Conservation (phyloP, 331 rosid genomes). For the Dryas integrifolia region DNA sequence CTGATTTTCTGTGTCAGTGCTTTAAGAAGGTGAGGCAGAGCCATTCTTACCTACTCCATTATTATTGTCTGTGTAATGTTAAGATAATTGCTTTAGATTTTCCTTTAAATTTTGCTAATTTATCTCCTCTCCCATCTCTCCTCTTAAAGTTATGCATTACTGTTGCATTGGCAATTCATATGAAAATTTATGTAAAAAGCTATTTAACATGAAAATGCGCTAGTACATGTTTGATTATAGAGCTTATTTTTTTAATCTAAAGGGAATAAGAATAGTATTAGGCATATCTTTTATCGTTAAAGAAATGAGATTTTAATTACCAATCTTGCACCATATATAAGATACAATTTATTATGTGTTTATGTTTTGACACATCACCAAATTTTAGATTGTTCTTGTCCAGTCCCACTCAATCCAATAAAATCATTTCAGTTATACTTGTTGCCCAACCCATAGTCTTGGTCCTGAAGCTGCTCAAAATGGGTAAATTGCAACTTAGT, state of each 20-base stretch:
- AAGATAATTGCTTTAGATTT: slow-evolving; percentile 16
- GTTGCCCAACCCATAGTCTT: background rate
- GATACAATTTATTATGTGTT: background rate
- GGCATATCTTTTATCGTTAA: too few relatives aligned
- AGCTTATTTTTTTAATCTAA: too few relatives aligned
- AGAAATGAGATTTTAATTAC: too few relatives aligned
- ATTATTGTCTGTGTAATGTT: slow-evolving; percentile 21
- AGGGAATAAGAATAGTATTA: too few relatives aligned
- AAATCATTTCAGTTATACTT: too few relatives aligned
- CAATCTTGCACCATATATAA: background rate
- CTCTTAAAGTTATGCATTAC: background rate
- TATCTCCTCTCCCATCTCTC: background rate
- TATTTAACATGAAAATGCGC: too few relatives aligned
- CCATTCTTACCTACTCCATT: slow-evolving; percentile 14
- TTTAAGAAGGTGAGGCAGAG: slow-evolving; percentile 81
- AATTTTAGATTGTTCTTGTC: slow-evolving; percentile 2
- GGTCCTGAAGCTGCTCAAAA: background rate
- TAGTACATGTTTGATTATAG: too few relatives aligned
- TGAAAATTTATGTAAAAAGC: too few relatives aligned
- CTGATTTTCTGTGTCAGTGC: slow-evolving; percentile 96
- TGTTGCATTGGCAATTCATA: too few relatives aligned
- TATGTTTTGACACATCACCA: background rate
- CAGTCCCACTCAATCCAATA: background rate
- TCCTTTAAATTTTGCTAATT: background rate
- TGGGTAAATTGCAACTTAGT: background rate